phyloP scores from a whole-genome alignment of 257 asterid genomes.

The Plantago major region DNA sequence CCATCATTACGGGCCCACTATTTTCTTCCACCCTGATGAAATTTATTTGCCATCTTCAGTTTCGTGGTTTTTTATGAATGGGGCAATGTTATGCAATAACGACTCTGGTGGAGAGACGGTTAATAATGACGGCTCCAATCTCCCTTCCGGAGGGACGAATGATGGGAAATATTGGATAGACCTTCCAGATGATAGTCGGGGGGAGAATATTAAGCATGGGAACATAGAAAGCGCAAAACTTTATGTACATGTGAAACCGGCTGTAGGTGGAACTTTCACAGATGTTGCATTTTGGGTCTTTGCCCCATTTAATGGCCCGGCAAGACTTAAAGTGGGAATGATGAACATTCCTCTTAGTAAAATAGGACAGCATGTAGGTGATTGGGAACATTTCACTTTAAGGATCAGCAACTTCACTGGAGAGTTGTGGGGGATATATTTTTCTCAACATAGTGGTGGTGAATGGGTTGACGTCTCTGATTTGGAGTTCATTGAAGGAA shows the following conservation, averaged over 20 bases:
- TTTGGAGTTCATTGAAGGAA: constrained; percentile 71
- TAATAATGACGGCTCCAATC: constrained; percentile 61
- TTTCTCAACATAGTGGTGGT: constrained; percentile 96
- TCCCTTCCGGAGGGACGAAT: constrained; percentile 72
- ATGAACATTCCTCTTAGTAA: constrained; percentile 51
- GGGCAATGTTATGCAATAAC: constrained; percentile 51
- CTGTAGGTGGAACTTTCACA: constrained; percentile 81
- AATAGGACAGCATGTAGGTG: constrained; percentile 89
- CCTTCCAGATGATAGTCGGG: constrained; percentile 49
- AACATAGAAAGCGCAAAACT: constrained; percentile 69
- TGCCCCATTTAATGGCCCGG: constrained; percentile 90
- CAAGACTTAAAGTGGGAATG: constrained; percentile 61
- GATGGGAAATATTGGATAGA: constrained; percentile 85
- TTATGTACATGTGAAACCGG: constrained; percentile 82
- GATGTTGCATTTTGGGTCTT: constrained; percentile 89
- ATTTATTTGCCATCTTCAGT: constrained; percentile 78
- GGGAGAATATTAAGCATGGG: constrained; percentile 50
- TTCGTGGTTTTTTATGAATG: constrained; percentile 77
- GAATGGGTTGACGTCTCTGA: constrained; percentile 70
- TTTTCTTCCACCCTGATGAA: constrained; percentile 84
- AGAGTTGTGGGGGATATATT: constrained; percentile 81
- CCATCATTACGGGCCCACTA: constrained; percentile 71
- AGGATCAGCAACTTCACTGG: constrained; percentile 82
- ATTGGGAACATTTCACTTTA: constrained; percentile 96
- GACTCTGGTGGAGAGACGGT: constrained; percentile 38